Evolutionary conservation across 768 basidiomycete genomes (phyloP), one percentile per base, ranked within the genome.

Genomic region (Trichaptum fuscoviolaceum): DNA sequence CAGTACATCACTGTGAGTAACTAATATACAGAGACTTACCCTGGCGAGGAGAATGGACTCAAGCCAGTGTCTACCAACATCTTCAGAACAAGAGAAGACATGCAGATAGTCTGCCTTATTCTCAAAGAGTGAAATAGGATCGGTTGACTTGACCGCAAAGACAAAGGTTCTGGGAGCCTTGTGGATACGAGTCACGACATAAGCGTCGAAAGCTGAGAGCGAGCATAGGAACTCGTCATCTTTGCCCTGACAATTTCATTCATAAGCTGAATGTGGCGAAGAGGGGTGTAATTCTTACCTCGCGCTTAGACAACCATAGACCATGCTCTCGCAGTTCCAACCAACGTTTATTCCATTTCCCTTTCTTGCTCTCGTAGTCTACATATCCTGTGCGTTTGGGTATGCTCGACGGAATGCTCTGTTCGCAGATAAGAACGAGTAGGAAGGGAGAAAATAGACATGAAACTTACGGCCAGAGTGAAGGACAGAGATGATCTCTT

Each of bases 301-400:
- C 94, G 20, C 92, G 89, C 77, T 98, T 99, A 34, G 93, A 90
- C 42, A 96, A 74, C 84, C 89, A 96, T 64, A 99, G 73, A 67
- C 86, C 85, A 69, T 96, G 93, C 72, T 96, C 94, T 62, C 92
- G 84, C 26, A 97, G 84, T 71, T 89, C 87, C 73, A 99, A 81
- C 87, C 89, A 96, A 35, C 94, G 85, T 77, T 98, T 98, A 65
- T 82, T 89, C 97, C 96, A 99, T 77, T 97, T 97, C 36, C 95
- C 95, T 67, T 90, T 86, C 78, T 96, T 98, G 59, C 81, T 82
- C 79, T 96, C 93, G 85, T 88, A 92, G 75, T 98, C 92, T 26
- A 98, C 87, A 72, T 88, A 95, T 7, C 90, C 83, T 57, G 82
- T 78, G 68, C 78, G 71, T 3, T 70, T 75, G 63, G 83, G 81